These are phyloP conservation scores for Boletus barrowsii DNA, from an alignment of 768 basidiomycete species.

Conservation along the genomic window DNA sequence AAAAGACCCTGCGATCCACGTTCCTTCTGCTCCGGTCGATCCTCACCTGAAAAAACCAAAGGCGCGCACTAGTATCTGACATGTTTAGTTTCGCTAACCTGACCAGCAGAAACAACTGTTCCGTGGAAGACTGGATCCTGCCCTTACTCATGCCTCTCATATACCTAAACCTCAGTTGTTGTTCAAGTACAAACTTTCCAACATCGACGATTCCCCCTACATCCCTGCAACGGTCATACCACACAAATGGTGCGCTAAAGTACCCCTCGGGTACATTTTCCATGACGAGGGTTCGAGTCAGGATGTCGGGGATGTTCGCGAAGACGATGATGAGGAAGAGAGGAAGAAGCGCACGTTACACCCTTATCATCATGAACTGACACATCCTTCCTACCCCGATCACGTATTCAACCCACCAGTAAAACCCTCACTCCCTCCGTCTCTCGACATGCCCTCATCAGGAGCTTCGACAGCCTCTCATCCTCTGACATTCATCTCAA, in stretches of 20 bases:
- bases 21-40: conserved; percentile 40
- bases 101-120: conserved; percentile 33
- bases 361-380: conserved; percentile 86
- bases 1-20: conserved; percentile 61
- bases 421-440: conserved; percentile 48
- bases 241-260: conserved; percentile 80
- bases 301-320: conserved; percentile 9
- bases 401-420: conserved; percentile 55
- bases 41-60: conserved; percentile 27
- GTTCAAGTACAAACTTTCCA: conserved; percentile 63
- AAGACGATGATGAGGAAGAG: conserved; percentile 21
- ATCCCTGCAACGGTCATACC: conserved; percentile 53
- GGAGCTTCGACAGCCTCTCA: not conserved
- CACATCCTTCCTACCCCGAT: conserved; percentile 65
- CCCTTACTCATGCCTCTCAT: conserved; percentile 70
- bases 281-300: conserved; percentile 28
- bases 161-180: conserved; percentile 78
- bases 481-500: conserved; percentile 70
- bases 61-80: conserved; percentile 20
- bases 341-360: conserved; percentile 41
- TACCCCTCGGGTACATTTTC: conserved; percentile 70
- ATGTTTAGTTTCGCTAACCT: conserved; percentile 4
- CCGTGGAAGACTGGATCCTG: conserved; percentile 51
- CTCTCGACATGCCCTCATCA: conserved; percentile 54
- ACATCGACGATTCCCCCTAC: conserved; percentile 57